Evolutionary conservation across 2,329 filamentous ascomycete genomes (phyloP).

Genomic region (Aspergillus pseudoglaucus): DNA sequence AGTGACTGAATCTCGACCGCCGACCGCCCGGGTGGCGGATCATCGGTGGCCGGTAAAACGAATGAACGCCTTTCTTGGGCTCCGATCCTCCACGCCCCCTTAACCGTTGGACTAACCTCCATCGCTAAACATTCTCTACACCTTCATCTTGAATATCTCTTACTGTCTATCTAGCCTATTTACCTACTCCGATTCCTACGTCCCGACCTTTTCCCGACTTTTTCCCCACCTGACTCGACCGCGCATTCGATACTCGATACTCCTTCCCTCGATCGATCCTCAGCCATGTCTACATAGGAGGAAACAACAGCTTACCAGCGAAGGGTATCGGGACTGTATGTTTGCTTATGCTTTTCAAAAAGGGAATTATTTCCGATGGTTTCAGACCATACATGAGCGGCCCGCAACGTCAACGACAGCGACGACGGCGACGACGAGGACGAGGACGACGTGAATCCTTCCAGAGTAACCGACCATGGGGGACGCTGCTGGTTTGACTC

Average conservation of each 20-base stretch:
- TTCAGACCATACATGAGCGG: background rate
- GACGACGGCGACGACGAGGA: background rate
- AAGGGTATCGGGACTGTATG: background rate
- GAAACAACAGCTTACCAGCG: background rate
- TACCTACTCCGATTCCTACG: background rate
- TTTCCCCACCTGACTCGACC: background rate
- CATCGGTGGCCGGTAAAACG: constrained; percentile 12
- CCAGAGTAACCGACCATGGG: constrained; percentile 23
- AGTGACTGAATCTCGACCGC: background rate
- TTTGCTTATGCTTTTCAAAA: background rate
- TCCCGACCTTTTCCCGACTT: background rate
- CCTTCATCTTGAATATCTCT: background rate
- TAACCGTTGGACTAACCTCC: too few species aligned
- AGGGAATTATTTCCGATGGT: constrained; percentile 4
- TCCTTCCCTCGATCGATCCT: background rate
- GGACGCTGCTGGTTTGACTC: constrained; percentile 26
- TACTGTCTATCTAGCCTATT: constrained; percentile 1
- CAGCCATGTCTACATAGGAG: background rate
- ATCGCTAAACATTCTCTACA: background rate
- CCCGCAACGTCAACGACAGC: background rate
- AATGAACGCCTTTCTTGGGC: too few species aligned
- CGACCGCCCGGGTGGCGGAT: constrained; percentile 14
- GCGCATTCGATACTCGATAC: background rate
- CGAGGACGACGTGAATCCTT: constrained; percentile 9
- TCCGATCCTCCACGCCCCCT: too few species aligned